Percentiles rank a stretch among this genome's conserved stretches.
Conservation (phyloP, 2,329 filamentous ascomycete genomes). For the Alternaria gaisen region DNA sequence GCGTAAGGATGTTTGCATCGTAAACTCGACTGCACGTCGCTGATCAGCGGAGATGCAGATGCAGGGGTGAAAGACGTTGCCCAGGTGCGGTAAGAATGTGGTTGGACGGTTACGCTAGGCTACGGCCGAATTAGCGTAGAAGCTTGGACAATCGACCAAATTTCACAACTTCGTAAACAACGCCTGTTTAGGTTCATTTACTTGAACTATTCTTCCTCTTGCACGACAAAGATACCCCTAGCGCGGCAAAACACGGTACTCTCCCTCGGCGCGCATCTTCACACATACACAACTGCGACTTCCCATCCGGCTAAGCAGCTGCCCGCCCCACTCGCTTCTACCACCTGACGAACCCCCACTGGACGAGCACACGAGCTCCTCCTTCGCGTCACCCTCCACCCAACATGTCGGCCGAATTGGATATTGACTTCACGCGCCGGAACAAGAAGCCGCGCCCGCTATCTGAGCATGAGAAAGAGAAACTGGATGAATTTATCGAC, state of each 20-base stretch:
- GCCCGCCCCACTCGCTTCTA: conserved; percentile 29
- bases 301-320: conserved; percentile 8
- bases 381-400: conserved; percentile 9
- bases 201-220: conserved; percentile 25
- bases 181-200: conserved; percentile 29
- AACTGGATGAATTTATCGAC: conserved; percentile 90
- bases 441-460: conserved; percentile 86
- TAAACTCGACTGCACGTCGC: conserved; percentile 6
- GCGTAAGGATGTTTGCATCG: neutral
- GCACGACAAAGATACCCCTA: conserved; percentile 9
- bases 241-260: neutral
- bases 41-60: conserved; percentile 22
- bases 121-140: conserved; percentile 16
- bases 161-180: conserved; percentile 42
- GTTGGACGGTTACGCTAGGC: conserved; percentile 24
- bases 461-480: conserved; percentile 80
- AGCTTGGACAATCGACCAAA: conserved; percentile 26
- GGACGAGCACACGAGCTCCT: conserved; percentile 45
- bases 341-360: conserved; percentile 28
- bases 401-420: conserved; percentile 53
- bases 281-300: conserved; percentile 7
- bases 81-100: conserved; percentile 17
- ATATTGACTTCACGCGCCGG: conserved; percentile 83
- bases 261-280: conserved; percentile 5
- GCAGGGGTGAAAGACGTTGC: conserved; percentile 16